A percentile compares a stretch with the other conserved stretches of the same genome.
phyloP scores from a whole-genome alignment of 352 stramenopile genomes.

The Globisporangium nunn region DNA sequence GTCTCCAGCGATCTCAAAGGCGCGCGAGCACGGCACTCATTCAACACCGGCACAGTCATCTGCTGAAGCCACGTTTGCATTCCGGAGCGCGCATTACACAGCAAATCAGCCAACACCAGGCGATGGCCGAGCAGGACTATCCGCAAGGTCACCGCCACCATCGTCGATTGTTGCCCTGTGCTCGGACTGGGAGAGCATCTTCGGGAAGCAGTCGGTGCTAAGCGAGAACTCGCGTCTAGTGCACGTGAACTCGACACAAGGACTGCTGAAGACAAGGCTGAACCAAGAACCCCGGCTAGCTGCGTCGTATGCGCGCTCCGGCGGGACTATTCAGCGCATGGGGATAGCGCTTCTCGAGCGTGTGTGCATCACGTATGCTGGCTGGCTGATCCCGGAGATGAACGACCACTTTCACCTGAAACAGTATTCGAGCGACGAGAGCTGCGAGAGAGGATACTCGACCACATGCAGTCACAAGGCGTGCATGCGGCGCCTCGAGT shows the following conservation, averaged over 20 bases:
- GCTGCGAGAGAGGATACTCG: constrained; percentile 29
- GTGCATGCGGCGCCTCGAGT: constrained; percentile 9
- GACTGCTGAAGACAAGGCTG: constrained; percentile 30
- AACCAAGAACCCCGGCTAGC: constrained; percentile 3
- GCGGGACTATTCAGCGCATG: not conserved
- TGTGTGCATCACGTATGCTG: constrained; percentile 26
- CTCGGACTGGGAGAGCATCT: constrained; percentile 59
- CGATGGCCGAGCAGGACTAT: not conserved
- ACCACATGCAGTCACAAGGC: not conserved
- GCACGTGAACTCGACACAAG: constrained; percentile 36
- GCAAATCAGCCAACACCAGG: constrained; percentile 9
- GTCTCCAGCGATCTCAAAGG: constrained; percentile 17
- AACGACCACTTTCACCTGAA: not conserved
- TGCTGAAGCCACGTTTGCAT: constrained; percentile 26
- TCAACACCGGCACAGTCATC: not conserved
- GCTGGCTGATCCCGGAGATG: constrained; percentile 43
- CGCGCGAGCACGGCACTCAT: constrained; percentile 15
- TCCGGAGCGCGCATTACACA: constrained; percentile 21
- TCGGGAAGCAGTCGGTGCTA: constrained; percentile 54
- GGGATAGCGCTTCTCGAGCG: constrained; percentile 12
- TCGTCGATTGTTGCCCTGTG: constrained; percentile 38
- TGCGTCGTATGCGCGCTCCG: not conserved
- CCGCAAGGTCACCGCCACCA: not conserved
- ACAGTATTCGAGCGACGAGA: constrained; percentile 21
- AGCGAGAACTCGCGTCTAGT: constrained; percentile 29